These are phyloP conservation scores for Paraconiothyrium sp. DNA, from an alignment of 2,329 filamentous ascomycete genomes.

Conservation along the genomic window DNA sequence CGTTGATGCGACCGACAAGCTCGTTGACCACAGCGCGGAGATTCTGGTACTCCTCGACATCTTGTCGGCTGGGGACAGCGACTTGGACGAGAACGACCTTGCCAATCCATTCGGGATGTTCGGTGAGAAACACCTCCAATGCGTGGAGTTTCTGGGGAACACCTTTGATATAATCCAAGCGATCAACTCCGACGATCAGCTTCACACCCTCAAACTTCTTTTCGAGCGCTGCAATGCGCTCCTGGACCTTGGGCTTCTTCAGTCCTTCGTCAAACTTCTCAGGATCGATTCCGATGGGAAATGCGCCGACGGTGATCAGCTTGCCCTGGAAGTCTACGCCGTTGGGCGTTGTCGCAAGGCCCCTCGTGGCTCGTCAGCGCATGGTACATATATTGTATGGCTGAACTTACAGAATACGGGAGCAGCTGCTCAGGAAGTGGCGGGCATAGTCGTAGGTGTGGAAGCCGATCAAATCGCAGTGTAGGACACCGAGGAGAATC, in stretches of 20 bases:
- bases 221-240: constrained; percentile 83
- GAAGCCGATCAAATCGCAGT: constrained; percentile 96
- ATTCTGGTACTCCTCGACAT: constrained; percentile 98
- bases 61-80: constrained; percentile 91
- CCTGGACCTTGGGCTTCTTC: constrained; percentile 83
- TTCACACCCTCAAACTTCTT: constrained; percentile 96
- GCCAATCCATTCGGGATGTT: constrained; percentile 97
- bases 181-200: constrained; percentile 95
- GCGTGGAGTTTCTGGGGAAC: constrained; percentile 97
- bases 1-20: constrained; percentile 95
- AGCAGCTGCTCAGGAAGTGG: constrained; percentile 95
- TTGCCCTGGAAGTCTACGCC: constrained; percentile 91
- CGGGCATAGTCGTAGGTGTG: constrained; percentile 99
- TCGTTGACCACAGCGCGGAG: constrained; percentile 95
- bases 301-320: constrained; percentile 90
- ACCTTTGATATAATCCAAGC: constrained; percentile 98
- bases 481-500: constrained; percentile 84
- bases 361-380: constrained; percentile 50
- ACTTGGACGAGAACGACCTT: constrained; percentile 97
- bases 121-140: constrained; percentile 93
- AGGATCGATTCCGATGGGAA: constrained; percentile 97
- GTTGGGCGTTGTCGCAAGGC: constrained; percentile 84
- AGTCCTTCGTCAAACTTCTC: constrained; percentile 94
- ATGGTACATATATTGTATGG: neutral
- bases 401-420: constrained; percentile 80